A percentile compares a stretch with the other conserved stretches of the same genome.
These are phyloP conservation scores for Aegilops sharonensis DNA, from an alignment of 176 grass and related monocot species.

Conservation along the genomic window DNA sequence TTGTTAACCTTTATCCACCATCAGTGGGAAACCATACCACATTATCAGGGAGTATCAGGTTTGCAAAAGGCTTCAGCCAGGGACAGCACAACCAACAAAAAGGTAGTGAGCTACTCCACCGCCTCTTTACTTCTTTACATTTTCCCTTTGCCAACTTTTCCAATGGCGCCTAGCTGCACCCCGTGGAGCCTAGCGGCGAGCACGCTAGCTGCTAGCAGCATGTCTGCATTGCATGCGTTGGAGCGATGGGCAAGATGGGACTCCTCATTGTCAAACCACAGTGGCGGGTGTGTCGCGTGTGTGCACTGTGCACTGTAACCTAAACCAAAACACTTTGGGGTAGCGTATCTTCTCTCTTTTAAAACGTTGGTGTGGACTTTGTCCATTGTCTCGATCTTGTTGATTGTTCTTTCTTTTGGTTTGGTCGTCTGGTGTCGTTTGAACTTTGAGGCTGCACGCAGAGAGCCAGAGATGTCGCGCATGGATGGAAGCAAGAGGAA, in stretches of 20 bases:
- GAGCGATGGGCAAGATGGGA: slow-evolving; percentile 24
- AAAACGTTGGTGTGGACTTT: slow-evolving; percentile 21
- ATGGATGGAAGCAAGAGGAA: neutral
- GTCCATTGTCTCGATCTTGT: neutral
- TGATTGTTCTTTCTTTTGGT: neutral
- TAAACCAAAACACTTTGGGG: slow-evolving; percentile 14
- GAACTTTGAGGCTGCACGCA: neutral
- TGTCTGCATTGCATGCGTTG: neutral
- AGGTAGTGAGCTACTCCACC: slow-evolving; percentile 8
- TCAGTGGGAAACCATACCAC: neutral
- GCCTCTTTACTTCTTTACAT: slow-evolving; percentile 25
- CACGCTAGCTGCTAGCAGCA: slow-evolving; percentile 3
- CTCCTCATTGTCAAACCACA: slow-evolving; percentile 21
- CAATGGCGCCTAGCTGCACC: slow-evolving; percentile 29
- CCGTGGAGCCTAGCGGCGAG: slow-evolving; percentile 25
- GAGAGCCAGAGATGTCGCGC: neutral
- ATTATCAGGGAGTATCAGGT: slow-evolving; percentile 2
- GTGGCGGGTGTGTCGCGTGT: neutral
- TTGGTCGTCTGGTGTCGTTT: neutral
- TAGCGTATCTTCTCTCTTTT: slow-evolving; percentile 15
- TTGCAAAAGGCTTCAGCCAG: slow-evolving; percentile 14
- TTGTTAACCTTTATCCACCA: slow-evolving; percentile 20
- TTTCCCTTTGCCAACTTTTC: slow-evolving; percentile 29
- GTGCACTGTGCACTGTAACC: neutral
- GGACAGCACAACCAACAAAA: slow-evolving; percentile 55